A percentile compares a stretch with the other conserved stretches of the same genome.
Evolutionary conservation across 169 alveolate species (phyloP).

Genomic region (Cryptosporidium sp.): DNA sequence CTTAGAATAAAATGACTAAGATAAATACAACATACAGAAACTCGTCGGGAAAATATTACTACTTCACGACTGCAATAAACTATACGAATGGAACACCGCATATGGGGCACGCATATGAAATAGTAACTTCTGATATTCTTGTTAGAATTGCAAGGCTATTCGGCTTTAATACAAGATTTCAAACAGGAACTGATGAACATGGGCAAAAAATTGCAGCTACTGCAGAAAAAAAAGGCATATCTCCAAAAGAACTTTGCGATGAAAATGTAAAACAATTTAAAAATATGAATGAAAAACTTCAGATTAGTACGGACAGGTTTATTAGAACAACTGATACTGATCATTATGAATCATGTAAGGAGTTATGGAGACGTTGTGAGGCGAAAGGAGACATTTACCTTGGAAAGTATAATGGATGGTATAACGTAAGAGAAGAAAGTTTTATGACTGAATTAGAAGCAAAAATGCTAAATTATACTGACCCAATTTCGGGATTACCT

Average conservation of each 20-base stretch:
- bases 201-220: conserved; percentile 92
- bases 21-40: not conserved
- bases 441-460: conserved; percentile 92
- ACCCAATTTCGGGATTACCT: conserved; percentile 87
- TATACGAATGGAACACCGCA: conserved; percentile 94
- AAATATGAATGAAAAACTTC: conserved; percentile 73
- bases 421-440: conserved; percentile 92
- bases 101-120: conserved; percentile 93
- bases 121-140: conserved; percentile 81
- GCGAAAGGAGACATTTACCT: conserved; percentile 87
- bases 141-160: conserved; percentile 84
- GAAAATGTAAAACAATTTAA: conserved; percentile 41
- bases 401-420: conserved; percentile 91
- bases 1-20: not conserved
- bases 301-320: conserved; percentile 82
- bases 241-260: conserved; percentile 89
- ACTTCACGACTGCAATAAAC: conserved; percentile 93
- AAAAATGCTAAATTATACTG: conserved; percentile 86
- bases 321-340: conserved; percentile 88
- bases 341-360: conserved; percentile 85
- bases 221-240: conserved; percentile 85
- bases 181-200: conserved; percentile 94
- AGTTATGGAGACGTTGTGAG: conserved; percentile 84
- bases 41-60: conserved; percentile 58
- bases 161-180: conserved; percentile 86